Evolutionary conservation across 257 asterid genomes (phyloP).

Genomic region (Solanum etuberosum): DNA sequence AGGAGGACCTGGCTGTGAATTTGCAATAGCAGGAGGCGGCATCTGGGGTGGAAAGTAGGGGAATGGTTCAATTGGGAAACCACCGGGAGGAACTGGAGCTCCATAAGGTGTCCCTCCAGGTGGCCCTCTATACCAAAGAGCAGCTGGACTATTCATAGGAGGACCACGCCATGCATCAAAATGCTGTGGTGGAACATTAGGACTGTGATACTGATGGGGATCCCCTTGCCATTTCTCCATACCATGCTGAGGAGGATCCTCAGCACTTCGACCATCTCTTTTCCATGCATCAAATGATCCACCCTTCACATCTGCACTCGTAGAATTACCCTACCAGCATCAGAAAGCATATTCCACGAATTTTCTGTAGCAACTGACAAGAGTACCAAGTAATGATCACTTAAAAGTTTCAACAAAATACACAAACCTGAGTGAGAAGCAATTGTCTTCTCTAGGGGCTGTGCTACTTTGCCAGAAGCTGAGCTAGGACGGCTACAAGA

Average conservation of each 20-base stretch:
- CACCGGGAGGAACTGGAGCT: slow-evolving; percentile 60
- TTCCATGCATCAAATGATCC: slow-evolving; percentile 50
- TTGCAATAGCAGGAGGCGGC: slow-evolving; percentile 59
- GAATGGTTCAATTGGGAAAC: slow-evolving; percentile 70
- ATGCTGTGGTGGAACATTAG: slow-evolving; percentile 53
- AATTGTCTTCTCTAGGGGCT: slow-evolving; percentile 25
- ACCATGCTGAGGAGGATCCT: slow-evolving; percentile 42
- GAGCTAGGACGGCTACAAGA: slow-evolving; percentile 56
- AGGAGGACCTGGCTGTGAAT: slow-evolving; percentile 52
- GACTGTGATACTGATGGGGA: slow-evolving; percentile 47
- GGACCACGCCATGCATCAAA: slow-evolving; percentile 86
- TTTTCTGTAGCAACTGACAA: not conserved
- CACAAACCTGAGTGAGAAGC: slow-evolving; percentile 48
- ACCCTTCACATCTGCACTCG: slow-evolving; percentile 39
- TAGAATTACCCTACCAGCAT: not conserved
- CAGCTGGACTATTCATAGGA: slow-evolving; percentile 60
- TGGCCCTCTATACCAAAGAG: slow-evolving; percentile 79
- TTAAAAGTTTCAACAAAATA: not conserved
- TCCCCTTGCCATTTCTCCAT: slow-evolving; percentile 76
- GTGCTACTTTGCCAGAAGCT: slow-evolving; percentile 44
- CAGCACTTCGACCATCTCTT: slow-evolving; percentile 36
- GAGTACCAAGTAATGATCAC: not conserved
- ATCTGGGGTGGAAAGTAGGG: slow-evolving; percentile 72
- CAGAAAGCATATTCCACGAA: not conserved
- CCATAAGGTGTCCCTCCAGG: slow-evolving; percentile 77